Conservation (phyloP, 2,329 filamentous ascomycete genomes). For the Juglanconis oblonga region DNA sequence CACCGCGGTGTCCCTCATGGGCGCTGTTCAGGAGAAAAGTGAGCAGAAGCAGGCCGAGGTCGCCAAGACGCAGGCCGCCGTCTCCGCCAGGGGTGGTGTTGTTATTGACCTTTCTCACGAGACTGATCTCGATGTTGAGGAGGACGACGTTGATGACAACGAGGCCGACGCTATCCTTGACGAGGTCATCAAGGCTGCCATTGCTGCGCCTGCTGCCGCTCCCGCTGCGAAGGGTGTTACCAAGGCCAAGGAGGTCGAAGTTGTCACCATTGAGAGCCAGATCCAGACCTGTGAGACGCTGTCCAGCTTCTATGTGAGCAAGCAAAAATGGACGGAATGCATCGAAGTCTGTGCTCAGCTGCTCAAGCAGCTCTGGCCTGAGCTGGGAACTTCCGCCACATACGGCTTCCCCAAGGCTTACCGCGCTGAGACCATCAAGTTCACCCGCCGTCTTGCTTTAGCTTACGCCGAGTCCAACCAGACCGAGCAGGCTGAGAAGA, state of each 20-base stretch:
- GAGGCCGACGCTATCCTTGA: constrained; percentile 17
- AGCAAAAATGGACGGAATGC: constrained; percentile 17
- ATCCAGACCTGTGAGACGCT: constrained; percentile 19
- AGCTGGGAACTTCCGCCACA: constrained; percentile 16
- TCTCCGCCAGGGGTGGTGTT: constrained; percentile 10
- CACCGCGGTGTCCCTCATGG: constrained; percentile 18
- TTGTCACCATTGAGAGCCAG: constrained; percentile 18
- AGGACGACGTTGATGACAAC: constrained; percentile 16
- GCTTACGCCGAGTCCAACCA: constrained; percentile 21
- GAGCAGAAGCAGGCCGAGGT: constrained; percentile 17
- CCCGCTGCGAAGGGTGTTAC: neutral
- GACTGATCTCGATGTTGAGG: constrained; percentile 9
- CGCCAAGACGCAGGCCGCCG: constrained; percentile 14
- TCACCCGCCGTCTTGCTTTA: constrained; percentile 18
- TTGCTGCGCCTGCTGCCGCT: constrained; percentile 3
- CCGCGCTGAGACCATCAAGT: constrained; percentile 16
- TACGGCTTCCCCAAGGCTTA: constrained; percentile 19
- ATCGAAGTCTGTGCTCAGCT: constrained; percentile 18
- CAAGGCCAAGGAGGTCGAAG: constrained; percentile 16
- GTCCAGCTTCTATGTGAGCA: constrained; percentile 18
- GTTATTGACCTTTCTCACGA: constrained; percentile 13
- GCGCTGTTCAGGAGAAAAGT: constrained; percentile 15
- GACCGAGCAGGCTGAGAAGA: constrained; percentile 22
- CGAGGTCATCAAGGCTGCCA: constrained; percentile 16
- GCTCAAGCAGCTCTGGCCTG: constrained; percentile 20